These are phyloP conservation scores for Crithidia mellificae DNA, from an alignment of 208 protist species.

Conservation along the genomic window DNA sequence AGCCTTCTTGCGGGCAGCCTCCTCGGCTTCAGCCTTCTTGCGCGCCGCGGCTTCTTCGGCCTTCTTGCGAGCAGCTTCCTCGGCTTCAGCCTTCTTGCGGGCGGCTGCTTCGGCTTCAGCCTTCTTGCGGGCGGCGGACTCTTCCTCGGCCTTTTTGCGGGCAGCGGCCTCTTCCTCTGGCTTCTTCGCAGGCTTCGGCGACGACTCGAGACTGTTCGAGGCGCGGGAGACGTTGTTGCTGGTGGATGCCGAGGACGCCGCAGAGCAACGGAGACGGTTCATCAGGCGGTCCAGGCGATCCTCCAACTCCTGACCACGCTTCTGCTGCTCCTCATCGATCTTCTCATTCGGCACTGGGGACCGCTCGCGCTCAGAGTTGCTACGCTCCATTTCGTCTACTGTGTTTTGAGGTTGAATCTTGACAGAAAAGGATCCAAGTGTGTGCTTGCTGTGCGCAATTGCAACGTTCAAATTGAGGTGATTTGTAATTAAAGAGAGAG, in stretches of 20 bases:
- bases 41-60: neutral
- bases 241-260: neutral
- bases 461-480: too few species aligned
- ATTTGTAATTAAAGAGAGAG: too few species aligned
- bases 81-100: conserved; percentile 14
- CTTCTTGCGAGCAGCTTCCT: conserved; percentile 14
- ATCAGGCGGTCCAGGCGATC: conserved; percentile 5
- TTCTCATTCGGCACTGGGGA: neutral
- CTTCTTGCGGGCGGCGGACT: conserved; percentile 9
- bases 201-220: conserved; percentile 1
- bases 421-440: too few species aligned
- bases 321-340: conserved; percentile 5
- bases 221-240: neutral
- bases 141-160: conserved; percentile 3
- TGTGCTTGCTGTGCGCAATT: too few species aligned
- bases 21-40: conserved; percentile 18
- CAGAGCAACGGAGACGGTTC: neutral
- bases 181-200: neutral
- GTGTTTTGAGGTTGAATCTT: too few species aligned
- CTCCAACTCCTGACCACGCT: conserved; percentile 4
- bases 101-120: conserved; percentile 7
- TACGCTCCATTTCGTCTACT: conserved; percentile 9
- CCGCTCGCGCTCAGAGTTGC: neutral
- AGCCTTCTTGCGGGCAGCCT: conserved; percentile 18
- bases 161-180: neutral